A percentile compares a stretch with the other conserved stretches of the same genome.
phyloP scores from a whole-genome alignment of 2,329 filamentous ascomycete species.

The Aspergillus latus region DNA sequence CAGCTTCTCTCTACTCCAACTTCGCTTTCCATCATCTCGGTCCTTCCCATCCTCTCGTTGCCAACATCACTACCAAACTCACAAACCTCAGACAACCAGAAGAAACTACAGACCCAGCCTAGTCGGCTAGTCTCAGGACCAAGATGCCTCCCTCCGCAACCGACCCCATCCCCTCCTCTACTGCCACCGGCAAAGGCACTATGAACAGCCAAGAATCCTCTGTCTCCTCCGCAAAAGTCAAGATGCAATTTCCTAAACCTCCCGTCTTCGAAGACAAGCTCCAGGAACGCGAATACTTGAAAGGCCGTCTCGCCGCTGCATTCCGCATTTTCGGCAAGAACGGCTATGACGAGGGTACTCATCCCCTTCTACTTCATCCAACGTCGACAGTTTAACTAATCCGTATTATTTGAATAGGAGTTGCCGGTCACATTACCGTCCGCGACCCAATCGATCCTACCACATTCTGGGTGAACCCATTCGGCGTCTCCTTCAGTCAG shows the following conservation, averaged over 20 bases:
- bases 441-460: slow-evolving; percentile 60
- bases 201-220: slow-evolving; percentile 24
- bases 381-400: no score
- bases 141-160: slow-evolving; percentile 21
- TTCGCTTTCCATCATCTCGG: neutral
- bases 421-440: slow-evolving; percentile 64
- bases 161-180: slow-evolving; percentile 12
- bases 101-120: no score
- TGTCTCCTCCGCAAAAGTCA: slow-evolving; percentile 31
- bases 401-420: slow-evolving; percentile 38
- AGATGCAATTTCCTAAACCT: slow-evolving; percentile 33
- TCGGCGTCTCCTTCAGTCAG: slow-evolving; percentile 61
- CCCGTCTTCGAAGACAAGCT: slow-evolving; percentile 44
- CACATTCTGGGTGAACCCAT: slow-evolving; percentile 68
- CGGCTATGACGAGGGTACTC: slow-evolving; percentile 53
- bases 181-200: slow-evolving; percentile 12
- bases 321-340: slow-evolving; percentile 61
- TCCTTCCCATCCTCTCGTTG: neutral
- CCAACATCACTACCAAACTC: no score
- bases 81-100: no score
- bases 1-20: neutral
- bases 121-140: neutral
- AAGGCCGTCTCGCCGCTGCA: slow-evolving; percentile 55
- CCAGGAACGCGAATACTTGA: slow-evolving; percentile 54
- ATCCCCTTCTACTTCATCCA: no score